Percentiles rank a stretch among this genome's conserved stretches.
Conservation (phyloP, 1,284 basidiomycete species). For the Leccinum insolens region DNA sequence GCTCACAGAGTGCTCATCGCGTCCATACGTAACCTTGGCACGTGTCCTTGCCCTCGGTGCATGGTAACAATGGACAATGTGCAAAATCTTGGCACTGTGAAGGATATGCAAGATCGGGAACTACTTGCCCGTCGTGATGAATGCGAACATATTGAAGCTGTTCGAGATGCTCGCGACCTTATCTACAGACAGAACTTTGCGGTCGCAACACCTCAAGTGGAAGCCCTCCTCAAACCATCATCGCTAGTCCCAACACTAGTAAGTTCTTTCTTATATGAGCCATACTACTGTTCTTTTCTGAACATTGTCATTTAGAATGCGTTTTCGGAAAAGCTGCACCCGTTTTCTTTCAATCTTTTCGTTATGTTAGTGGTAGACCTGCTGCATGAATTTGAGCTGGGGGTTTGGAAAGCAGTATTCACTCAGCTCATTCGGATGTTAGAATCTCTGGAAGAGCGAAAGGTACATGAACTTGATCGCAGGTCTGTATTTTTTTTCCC, state of each 20-base stretch:
- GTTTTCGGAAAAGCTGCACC: not conserved
- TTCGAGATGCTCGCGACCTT: not conserved
- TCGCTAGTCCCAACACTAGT: not conserved
- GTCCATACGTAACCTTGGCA: not conserved
- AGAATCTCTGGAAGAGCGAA: not conserved
- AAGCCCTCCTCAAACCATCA: not conserved
- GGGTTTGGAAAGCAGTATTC: not conserved
- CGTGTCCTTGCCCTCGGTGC: not conserved
- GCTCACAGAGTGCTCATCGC: not conserved
- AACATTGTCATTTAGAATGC: not conserved
- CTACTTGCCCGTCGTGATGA: not conserved
- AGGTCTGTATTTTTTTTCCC: not conserved
- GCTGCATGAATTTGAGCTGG: not conserved
- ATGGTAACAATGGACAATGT: not conserved
- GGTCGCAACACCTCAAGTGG: not conserved
- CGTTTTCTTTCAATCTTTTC: not conserved
- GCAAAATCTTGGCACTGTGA: not conserved
- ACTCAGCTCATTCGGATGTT: not conserved
- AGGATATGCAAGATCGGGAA: not conserved
- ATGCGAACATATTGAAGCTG: not conserved
- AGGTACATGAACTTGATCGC: not conserved
- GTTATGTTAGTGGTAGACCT: not conserved
- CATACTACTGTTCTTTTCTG: not conserved
- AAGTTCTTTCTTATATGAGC: not conserved
- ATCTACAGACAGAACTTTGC: not conserved